Conservation (phyloP, 177 flowering plant genomes). For the Vitis hybrid region DNA sequence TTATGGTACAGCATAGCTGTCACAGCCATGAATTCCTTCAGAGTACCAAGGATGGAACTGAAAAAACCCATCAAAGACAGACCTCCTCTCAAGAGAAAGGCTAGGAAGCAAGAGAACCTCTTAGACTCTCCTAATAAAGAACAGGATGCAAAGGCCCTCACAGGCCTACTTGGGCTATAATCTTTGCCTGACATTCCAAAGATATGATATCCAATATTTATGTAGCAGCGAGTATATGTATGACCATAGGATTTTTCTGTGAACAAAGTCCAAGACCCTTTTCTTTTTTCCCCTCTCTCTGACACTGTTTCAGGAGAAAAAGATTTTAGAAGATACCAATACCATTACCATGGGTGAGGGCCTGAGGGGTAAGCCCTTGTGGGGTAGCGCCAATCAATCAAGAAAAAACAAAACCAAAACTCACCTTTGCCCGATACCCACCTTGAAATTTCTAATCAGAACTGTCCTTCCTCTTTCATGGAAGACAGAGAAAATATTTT, state of each 20-base stretch:
- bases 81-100: conserved; percentile 9
- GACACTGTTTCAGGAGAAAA: conserved; percentile 18
- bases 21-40: conserved; percentile 29
- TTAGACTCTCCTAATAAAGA: conserved; percentile 23
- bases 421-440: conserved; percentile 11
- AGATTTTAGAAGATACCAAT: conserved; percentile 6
- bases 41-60: conserved; percentile 19
- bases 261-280: conserved; percentile 9
- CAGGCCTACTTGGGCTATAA: conserved; percentile 17
- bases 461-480: conserved; percentile 17
- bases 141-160: conserved; percentile 10
- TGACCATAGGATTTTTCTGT: neutral
- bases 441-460: conserved; percentile 17
- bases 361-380: neutral
- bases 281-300: conserved; percentile 12
- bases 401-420: conserved; percentile 7
- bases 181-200: conserved; percentile 24
- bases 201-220: conserved; percentile 12
- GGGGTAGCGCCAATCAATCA: conserved; percentile 13
- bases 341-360: conserved; percentile 6
- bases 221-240: neutral
- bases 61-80: conserved; percentile 22
- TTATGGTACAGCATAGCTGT: conserved; percentile 29
- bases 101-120: conserved; percentile 14
- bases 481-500: conserved; percentile 2